Evolutionary conservation across 306 rosid species (phyloP).

Genomic region (Sphenostylis stenocarpa): DNA sequence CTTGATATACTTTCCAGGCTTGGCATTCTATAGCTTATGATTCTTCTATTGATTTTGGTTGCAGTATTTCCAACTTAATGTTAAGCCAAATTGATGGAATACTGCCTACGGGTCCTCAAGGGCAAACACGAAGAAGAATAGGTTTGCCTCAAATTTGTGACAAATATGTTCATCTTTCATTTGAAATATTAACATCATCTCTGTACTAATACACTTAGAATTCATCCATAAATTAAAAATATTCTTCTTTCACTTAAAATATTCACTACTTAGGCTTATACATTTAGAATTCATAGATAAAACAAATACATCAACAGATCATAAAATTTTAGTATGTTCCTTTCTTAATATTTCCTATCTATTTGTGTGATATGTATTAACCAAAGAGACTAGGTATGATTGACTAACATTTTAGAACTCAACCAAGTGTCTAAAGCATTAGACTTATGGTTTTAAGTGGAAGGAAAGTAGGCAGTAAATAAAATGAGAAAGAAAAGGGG

Average conservation of each 20-base stretch:
- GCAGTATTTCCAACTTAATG: constrained; percentile 64
- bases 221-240: not conserved
- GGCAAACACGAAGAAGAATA: constrained; percentile 81
- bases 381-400: not conserved
- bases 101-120: constrained; percentile 75
- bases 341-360: constrained; percentile 18
- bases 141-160: constrained; percentile 52
- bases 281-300: not conserved
- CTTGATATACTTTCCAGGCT: constrained; percentile 1
- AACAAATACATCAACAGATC: not conserved
- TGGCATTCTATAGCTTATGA: constrained; percentile 25
- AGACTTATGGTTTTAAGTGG: constrained; percentile 4
- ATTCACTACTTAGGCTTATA: constrained; percentile 3
- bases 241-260: constrained; percentile 17
- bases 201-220: constrained; percentile 3
- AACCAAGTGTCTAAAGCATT: constrained; percentile 30
- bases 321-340: constrained; percentile 4
- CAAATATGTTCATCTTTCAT: not conserved
- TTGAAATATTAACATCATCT: constrained; percentile 13
- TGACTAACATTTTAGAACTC: constrained; percentile 25
- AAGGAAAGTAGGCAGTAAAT: constrained; percentile 24
- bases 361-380: not conserved
- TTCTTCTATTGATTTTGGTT: constrained; percentile 40
- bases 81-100: constrained; percentile 71
- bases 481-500: constrained; percentile 9